A percentile compares a stretch with the other conserved stretches of the same genome.
Evolutionary conservation across 306 rosid genomes (phyloP).

Genomic region (Quercus robur): DNA sequence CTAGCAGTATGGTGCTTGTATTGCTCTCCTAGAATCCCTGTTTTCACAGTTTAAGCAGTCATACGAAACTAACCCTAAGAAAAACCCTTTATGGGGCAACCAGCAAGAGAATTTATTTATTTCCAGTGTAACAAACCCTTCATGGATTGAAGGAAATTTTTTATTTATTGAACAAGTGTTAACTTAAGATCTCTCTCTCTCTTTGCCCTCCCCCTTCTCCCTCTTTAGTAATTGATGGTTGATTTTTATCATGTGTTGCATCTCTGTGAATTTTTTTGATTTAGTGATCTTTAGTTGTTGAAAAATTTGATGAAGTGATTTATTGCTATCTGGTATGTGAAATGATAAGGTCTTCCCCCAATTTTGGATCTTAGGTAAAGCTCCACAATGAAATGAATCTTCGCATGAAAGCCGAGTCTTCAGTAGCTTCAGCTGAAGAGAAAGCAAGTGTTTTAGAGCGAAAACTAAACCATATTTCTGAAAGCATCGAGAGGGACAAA

Average conservation of each 20-base stretch:
- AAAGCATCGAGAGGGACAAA: conserved; percentile 61
- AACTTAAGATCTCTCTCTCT: neutral
- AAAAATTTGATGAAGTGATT: neutral
- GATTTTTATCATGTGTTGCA: neutral
- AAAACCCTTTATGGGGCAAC: neutral
- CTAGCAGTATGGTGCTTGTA: no score
- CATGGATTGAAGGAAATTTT: neutral
- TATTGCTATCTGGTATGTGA: neutral
- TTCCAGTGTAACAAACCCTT: neutral
- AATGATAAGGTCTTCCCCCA: neutral
- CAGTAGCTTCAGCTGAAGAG: conserved; percentile 62
- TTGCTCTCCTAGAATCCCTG: no score
- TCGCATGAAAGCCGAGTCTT: conserved; percentile 69
- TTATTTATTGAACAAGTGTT: neutral
- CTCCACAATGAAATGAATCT: conserved; percentile 63
- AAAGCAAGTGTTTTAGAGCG: conserved; percentile 54
- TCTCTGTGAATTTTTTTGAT: neutral
- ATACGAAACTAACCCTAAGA: neutral
- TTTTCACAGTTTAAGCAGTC: no score
- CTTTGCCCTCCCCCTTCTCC: neutral
- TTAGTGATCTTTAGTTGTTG: neutral
- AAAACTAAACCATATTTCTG: conserved; percentile 57
- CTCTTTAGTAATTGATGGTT: neutral
- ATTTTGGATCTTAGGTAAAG: conserved; percentile 53
- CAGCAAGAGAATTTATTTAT: neutral